Percentiles rank a stretch among this genome's conserved stretches.
Conservation (phyloP, 805 yeast species). For the Wickerhamiella azyma region DNA sequence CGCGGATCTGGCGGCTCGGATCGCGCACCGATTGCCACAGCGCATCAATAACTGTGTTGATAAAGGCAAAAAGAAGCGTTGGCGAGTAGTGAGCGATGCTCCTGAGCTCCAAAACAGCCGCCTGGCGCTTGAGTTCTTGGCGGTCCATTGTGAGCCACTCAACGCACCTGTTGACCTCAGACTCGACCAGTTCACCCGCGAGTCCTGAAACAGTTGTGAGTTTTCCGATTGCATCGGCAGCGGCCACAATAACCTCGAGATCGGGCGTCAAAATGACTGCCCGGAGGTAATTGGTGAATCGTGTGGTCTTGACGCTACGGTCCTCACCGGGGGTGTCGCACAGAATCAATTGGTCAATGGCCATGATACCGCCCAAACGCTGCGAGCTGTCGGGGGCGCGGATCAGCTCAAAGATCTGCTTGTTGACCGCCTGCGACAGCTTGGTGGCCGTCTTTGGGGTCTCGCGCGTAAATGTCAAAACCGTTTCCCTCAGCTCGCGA, state of each 20-base stretch:
- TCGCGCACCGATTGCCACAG: constrained; percentile 85
- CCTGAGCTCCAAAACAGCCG: constrained; percentile 75
- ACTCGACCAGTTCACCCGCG: constrained; percentile 86
- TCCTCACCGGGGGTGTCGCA: constrained; percentile 65
- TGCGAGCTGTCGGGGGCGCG: constrained; percentile 60
- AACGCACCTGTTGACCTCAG: constrained; percentile 74
- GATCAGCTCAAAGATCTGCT: constrained; percentile 70
- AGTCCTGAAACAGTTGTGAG: constrained; percentile 78
- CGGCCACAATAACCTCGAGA: constrained; percentile 69
- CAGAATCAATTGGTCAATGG: constrained; percentile 76
- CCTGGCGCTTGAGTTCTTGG: constrained; percentile 63
- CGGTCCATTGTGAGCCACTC: constrained; percentile 88
- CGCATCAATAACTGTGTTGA: constrained; percentile 62
- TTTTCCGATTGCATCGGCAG: constrained; percentile 78
- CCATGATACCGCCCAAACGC: constrained; percentile 80
- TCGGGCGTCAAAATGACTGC: constrained; percentile 72
- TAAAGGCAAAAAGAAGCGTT: constrained; percentile 62
- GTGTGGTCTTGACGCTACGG: constrained; percentile 72
- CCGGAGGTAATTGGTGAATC: constrained; percentile 80
- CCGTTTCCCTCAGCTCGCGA: constrained; percentile 51
- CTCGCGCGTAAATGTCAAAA: constrained; percentile 65
- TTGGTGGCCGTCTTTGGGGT: constrained; percentile 68
- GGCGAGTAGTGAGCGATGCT: constrained; percentile 83
- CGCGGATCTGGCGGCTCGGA: constrained; percentile 55
- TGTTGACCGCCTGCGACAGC: constrained; percentile 74